A percentile compares a stretch with the other conserved stretches of the same genome.
phyloP scores from a whole-genome alignment of 2,329 filamentous ascomycete species.

The Madurella mycetomatis region DNA sequence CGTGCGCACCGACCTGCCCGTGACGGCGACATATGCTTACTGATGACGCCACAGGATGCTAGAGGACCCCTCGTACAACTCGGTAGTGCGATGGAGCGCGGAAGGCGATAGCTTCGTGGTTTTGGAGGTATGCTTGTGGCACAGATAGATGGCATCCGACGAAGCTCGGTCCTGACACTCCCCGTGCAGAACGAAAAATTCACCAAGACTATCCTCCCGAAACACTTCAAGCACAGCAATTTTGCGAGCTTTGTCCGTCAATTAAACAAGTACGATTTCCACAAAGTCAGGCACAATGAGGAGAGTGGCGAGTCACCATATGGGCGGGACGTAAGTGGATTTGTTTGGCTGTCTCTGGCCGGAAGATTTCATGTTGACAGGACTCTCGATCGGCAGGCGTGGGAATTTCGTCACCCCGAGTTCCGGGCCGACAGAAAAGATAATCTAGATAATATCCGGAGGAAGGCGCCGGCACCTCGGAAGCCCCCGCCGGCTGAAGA shows the following conservation, averaged over 20 bases:
- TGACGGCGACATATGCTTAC: conserved; percentile 24
- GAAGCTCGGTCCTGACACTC: conserved; percentile 21
- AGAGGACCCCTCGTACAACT: conserved; percentile 87
- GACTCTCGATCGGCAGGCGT: conserved; percentile 51
- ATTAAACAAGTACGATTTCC: conserved; percentile 96
- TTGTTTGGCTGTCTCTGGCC: not conserved
- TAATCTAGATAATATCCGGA: conserved; percentile 89
- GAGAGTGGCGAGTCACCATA: conserved; percentile 79
- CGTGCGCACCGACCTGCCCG: conserved; percentile 19
- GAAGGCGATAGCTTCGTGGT: conserved; percentile 96
- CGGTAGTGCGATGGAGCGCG: conserved; percentile 92
- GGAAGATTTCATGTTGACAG: conserved; percentile 29
- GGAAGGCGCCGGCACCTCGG: conserved; percentile 88
- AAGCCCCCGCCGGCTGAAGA: conserved; percentile 67
- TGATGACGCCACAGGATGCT: conserved; percentile 67
- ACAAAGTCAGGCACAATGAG: conserved; percentile 93
- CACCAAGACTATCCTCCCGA: conserved; percentile 92
- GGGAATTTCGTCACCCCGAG: conserved; percentile 97
- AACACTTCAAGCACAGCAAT: conserved; percentile 99
- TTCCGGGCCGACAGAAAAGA: conserved; percentile 96
- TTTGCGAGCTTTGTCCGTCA: conserved; percentile 96
- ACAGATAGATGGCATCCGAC: not conserved
- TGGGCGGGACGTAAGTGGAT: conserved; percentile 61
- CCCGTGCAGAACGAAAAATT: conserved; percentile 84
- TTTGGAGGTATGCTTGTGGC: conserved; percentile 65